These are phyloP conservation scores for Oryza longistaminata DNA, from an alignment of 176 grass and related monocot genomes.

Conservation along the genomic window DNA sequence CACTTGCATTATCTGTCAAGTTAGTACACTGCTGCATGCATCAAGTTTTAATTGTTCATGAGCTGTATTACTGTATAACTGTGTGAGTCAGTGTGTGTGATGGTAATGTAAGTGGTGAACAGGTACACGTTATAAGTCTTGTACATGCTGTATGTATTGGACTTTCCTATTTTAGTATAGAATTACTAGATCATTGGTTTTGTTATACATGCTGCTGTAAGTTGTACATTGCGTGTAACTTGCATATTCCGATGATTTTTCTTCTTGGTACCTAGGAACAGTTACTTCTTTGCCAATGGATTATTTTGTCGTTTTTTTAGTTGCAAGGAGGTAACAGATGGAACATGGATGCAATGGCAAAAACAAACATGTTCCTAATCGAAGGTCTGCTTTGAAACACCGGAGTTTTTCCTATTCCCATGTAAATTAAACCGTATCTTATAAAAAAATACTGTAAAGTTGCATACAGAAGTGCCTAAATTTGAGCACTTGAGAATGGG, in stretches of 20 bases:
- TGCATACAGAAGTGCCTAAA: too few relatives aligned
- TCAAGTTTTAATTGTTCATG: neutral
- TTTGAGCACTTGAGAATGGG: too few relatives aligned
- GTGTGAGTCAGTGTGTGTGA: neutral
- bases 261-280: neutral
- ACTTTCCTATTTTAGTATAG: neutral
- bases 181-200: neutral
- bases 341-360: too few relatives aligned
- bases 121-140: neutral
- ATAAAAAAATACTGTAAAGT: too few relatives aligned
- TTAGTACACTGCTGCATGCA: neutral
- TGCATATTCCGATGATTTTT: neutral
- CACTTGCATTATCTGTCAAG: neutral
- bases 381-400: too few relatives aligned
- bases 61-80: neutral
- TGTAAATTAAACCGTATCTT: too few relatives aligned
- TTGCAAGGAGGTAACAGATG: neutral
- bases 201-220: neutral
- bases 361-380: neutral
- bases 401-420: too few relatives aligned
- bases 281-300: neutral
- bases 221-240: neutral
- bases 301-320: neutral
- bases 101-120: neutral
- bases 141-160: neutral